phyloP scores from a whole-genome alignment of 495 filamentous ascomycete species.

The Penicillium parvum region DNA sequence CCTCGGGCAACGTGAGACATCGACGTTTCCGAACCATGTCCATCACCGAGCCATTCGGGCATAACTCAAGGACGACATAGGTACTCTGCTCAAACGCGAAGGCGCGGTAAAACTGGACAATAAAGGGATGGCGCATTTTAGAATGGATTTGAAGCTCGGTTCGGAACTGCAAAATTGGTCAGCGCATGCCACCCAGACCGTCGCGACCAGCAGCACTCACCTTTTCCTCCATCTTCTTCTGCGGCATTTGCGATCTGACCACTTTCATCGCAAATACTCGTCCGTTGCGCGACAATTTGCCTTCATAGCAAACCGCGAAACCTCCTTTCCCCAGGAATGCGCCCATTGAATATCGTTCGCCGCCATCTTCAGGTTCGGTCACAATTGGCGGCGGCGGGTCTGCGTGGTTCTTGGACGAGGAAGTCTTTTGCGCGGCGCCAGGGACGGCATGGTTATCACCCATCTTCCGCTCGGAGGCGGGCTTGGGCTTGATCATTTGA shows the following conservation, averaged over 20 bases:
- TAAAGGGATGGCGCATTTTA: constrained; percentile 90
- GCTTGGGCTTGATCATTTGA: constrained; percentile 43
- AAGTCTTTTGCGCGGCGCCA: constrained; percentile 34
- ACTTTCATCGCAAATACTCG: constrained; percentile 83
- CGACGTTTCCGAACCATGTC: constrained; percentile 92
- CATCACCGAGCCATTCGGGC: constrained; percentile 95
- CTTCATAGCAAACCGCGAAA: constrained; percentile 88
- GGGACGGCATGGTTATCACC: constrained; percentile 45
- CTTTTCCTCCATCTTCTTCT: constrained; percentile 85
- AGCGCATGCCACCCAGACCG: constrained; percentile 16
- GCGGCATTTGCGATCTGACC: constrained; percentile 80
- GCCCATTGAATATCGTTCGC: constrained; percentile 79
- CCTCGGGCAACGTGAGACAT: constrained; percentile 83
- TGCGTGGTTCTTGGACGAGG: constrained; percentile 57
- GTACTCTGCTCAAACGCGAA: constrained; percentile 86
- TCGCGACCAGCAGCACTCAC: constrained; percentile 38
- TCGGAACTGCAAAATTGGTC: constrained; percentile 66
- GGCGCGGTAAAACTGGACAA: constrained; percentile 90
- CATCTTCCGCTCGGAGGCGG: constrained; percentile 41
- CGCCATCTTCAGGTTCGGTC: constrained; percentile 66
- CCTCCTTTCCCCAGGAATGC: constrained; percentile 85
- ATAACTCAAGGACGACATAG: constrained; percentile 91
- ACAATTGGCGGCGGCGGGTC: constrained; percentile 75
- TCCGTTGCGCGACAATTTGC: constrained; percentile 58
- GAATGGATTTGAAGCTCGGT: constrained; percentile 97